Conservation (phyloP, 1,139 yeast species). For the Torulaspora pretoriensis region DNA sequence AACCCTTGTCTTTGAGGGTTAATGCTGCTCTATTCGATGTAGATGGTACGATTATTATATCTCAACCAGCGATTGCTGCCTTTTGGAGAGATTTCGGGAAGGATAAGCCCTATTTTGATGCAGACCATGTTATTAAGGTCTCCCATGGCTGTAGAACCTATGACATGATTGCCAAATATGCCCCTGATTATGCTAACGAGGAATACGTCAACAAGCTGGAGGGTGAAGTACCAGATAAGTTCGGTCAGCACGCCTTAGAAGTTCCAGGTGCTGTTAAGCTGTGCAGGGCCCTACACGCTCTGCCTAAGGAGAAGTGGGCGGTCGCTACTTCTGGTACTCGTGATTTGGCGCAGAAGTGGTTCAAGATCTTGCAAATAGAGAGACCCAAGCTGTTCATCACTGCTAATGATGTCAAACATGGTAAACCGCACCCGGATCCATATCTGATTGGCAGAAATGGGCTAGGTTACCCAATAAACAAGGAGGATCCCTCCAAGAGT, state of each 20-base stretch:
- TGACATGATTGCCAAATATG: conserved; percentile 69
- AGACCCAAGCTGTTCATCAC: conserved; percentile 73
- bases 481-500: conserved; percentile 36
- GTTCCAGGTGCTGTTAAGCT: conserved; percentile 71
- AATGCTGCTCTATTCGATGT: conserved; percentile 63
- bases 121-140: conserved; percentile 64
- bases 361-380: conserved; percentile 56
- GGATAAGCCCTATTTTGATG: conserved; percentile 65
- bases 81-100: conserved; percentile 74
- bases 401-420: conserved; percentile 70
- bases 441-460: conserved; percentile 62
- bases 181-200: conserved; percentile 67
- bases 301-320: conserved; percentile 59
- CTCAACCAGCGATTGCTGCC: conserved; percentile 77
- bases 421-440: conserved; percentile 84
- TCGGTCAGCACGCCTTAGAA: conserved; percentile 65
- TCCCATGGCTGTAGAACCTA: conserved; percentile 82
- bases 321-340: conserved; percentile 81
- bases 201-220: conserved; percentile 67
- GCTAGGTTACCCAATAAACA: conserved; percentile 47
- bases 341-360: conserved; percentile 76
- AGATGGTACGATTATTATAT: conserved; percentile 80
- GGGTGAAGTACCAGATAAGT: conserved; percentile 65
- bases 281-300: conserved; percentile 38
- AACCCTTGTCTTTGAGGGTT: conserved; percentile 34